These are phyloP conservation scores for Cairneyella variabilis DNA, from an alignment of 495 filamentous ascomycete species.

Conservation along the genomic window DNA sequence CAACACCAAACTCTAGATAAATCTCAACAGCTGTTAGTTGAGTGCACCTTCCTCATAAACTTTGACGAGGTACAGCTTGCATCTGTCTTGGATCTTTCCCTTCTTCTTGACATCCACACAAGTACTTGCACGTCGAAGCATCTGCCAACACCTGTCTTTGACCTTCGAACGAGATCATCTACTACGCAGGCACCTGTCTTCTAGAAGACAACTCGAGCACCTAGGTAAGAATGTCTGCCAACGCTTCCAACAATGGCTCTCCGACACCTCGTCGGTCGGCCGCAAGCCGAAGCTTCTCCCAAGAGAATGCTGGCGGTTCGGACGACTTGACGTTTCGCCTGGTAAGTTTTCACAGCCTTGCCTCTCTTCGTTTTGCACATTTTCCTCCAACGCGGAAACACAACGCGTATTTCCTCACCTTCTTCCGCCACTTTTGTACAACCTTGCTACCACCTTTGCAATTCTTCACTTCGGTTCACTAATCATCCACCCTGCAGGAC, in stretches of 20 bases:
- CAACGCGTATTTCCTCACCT: not conserved
- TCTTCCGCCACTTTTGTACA: not conserved
- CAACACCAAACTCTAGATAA: not conserved
- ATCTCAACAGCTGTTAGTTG: not conserved
- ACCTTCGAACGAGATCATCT: conserved; percentile 13
- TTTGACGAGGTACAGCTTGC: conserved; percentile 26
- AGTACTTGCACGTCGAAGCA: conserved; percentile 5
- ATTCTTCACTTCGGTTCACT: not conserved
- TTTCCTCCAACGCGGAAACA: not conserved
- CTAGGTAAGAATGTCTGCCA: conserved; percentile 39
- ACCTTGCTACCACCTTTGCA: not conserved
- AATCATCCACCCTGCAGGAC: not conserved
- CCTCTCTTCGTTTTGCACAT: not conserved
- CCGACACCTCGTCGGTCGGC: conserved; percentile 39
- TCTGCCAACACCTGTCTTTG: not conserved
- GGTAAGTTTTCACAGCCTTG: conserved; percentile 28
- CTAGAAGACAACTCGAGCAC: conserved; percentile 12
- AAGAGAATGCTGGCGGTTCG: conserved; percentile 39
- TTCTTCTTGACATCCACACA: conserved; percentile 18
- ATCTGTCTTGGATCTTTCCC: conserved; percentile 21
- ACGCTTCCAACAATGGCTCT: conserved; percentile 44
- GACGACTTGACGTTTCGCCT: conserved; percentile 28
- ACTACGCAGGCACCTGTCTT: conserved; percentile 8
- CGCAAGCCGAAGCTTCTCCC: conserved; percentile 31
- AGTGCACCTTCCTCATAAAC: conserved; percentile 23